Evolutionary conservation across 2,329 filamentous ascomycete species (phyloP), one percentile per base, ranked within the genome.

Genomic region (Colletotrichum euphorbiae): DNA sequence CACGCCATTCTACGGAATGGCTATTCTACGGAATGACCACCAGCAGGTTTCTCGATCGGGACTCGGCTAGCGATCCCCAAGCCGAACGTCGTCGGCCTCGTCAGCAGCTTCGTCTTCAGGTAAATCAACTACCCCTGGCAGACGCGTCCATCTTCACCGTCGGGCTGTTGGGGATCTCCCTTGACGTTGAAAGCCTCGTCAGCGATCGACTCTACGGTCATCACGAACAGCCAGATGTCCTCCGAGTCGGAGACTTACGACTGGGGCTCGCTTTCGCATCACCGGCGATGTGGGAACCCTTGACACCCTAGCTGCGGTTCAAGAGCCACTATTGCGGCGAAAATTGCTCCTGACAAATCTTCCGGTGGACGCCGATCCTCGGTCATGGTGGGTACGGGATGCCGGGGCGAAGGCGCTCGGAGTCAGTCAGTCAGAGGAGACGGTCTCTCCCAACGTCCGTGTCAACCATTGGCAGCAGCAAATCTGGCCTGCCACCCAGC

Each of bases 21-120:
- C 28, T 6, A 28, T 28, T 28, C 28, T 28, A 28, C 28, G 7
- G 28, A 28, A 7, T 28, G 28, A 28, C 24, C 24, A 28, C 9
- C 28, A 3, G n/a, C 11, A 17, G 21, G 51, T n/a, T 24, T 13
- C 12, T 40, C 17, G 17, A 24, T 38, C 31, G 43, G 31, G 19
- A 28, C 1, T 50, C 17, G 13, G 17, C 21, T 42, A 38, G 21
- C 8, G 13, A 45, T 21, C 21, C 19, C 13, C 3, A 28, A n/a
- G 15, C 19, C 15, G 40, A 33, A 38, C 5, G 21, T 31, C 8
- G 21, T 4, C 19, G 36, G 64, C 52, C 52, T 67, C 64, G 64
- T 67, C 64, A 67, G 13, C 64, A 40, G 48, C 21, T 51, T 57
- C 64, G 64, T 67, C 6, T 28, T n/a, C 46, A 17, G 45, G 4